Conservation (phyloP, 345 rosid genomes). For the Aquilaria yunnanensis region DNA sequence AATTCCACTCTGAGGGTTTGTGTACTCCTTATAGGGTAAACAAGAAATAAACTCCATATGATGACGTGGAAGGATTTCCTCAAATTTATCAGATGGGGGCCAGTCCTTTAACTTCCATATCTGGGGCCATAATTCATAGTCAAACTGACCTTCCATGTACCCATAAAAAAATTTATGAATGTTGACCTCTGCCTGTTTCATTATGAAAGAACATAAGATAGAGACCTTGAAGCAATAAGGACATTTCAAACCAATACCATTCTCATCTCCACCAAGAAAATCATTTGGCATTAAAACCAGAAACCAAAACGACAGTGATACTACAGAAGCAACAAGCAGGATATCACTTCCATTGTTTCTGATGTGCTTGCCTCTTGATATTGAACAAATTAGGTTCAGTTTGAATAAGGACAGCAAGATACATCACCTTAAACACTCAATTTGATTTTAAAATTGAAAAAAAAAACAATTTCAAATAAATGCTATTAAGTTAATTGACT, state of each 20-base stretch:
- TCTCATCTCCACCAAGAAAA: too few relatives aligned
- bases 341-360: too few relatives aligned
- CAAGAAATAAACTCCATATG: slow-evolving; percentile 29
- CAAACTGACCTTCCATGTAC: slow-evolving; percentile 26
- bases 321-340: background rate
- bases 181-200: slow-evolving; percentile 42
- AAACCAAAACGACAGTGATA: background rate
- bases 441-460: too few relatives aligned
- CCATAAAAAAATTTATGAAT: slow-evolving; percentile 41
- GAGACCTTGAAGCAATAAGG: slow-evolving; percentile 2
- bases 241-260: background rate
- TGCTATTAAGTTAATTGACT: too few relatives aligned
- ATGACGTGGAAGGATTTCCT: slow-evolving; percentile 45
- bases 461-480: too few relatives aligned
- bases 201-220: background rate
- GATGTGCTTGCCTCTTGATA: too few relatives aligned
- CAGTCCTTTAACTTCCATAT: slow-evolving; percentile 57
- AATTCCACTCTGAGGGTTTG: slow-evolving; percentile 33
- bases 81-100: slow-evolving; percentile 45
- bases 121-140: slow-evolving; percentile 25
- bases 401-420: too few relatives aligned
- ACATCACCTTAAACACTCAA: too few relatives aligned
- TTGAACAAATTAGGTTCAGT: too few relatives aligned
- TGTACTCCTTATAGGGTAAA: slow-evolving; percentile 51
- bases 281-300: background rate